Conservation (phyloP, 352 stramenopile genomes). For the Phytophthora cryptogea region DNA sequence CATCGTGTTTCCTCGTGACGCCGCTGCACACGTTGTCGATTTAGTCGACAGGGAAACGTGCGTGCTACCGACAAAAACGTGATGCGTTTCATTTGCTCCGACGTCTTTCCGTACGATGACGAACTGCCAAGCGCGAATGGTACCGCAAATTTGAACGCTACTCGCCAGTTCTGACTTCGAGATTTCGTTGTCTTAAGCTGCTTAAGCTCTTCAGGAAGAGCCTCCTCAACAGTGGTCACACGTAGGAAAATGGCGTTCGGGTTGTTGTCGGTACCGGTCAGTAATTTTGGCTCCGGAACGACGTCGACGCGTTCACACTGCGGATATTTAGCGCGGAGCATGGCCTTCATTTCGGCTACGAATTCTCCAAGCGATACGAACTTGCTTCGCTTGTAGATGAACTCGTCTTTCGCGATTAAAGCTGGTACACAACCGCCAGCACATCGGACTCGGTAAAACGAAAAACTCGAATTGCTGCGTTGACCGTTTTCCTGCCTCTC, state of each 20-base stretch:
- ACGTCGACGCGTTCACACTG: conserved; percentile 66
- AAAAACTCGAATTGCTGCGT: conserved; percentile 24
- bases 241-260: conserved; percentile 69
- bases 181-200: conserved; percentile 23
- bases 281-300: conserved; percentile 54
- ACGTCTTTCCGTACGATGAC: conserved; percentile 60
- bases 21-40: conserved; percentile 44
- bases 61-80: conserved; percentile 47
- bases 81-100: conserved; percentile 77
- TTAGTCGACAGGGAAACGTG: conserved; percentile 57
- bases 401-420: conserved; percentile 50
- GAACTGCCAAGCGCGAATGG: conserved; percentile 50
- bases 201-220: conserved; percentile 13
- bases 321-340: conserved; percentile 55
- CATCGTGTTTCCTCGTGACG: conserved; percentile 55
- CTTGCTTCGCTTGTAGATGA: conserved; percentile 76
- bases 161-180: conserved; percentile 11
- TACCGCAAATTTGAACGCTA: conserved; percentile 52
- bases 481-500: conserved; percentile 30
- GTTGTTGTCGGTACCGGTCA: conserved; percentile 41
- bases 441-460: conserved; percentile 65
- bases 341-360: conserved; percentile 60
- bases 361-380: conserved; percentile 75
- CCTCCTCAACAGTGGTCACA: conserved; percentile 46
- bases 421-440: conserved; percentile 56